Conservation (phyloP, 2,329 filamentous ascomycete species). For the Aspergillus eucalypticola region DNA sequence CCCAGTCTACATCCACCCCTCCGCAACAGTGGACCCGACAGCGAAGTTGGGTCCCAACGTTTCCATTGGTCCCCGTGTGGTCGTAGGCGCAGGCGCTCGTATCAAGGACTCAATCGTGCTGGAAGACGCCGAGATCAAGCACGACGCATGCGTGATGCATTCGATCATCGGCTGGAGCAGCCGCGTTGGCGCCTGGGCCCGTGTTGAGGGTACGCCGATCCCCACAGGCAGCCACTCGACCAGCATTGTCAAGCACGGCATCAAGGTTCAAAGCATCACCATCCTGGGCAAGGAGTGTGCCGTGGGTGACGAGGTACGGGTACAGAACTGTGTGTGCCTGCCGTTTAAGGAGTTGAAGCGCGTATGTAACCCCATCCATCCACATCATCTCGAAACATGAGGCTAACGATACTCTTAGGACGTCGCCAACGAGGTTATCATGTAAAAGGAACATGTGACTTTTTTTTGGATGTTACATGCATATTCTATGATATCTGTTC, state of each 20-base stretch:
- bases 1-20: conserved; percentile 93
- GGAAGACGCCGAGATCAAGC: conserved; percentile 92
- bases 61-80: conserved; percentile 85
- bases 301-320: conserved; percentile 89
- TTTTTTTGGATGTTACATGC: not conserved
- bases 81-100: conserved; percentile 81
- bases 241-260: conserved; percentile 93
- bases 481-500: not conserved
- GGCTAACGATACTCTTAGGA: conserved; percentile 29
- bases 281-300: conserved; percentile 95
- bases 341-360: conserved; percentile 98
- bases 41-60: conserved; percentile 97
- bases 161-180: conserved; percentile 97
- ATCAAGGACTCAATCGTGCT: conserved; percentile 96
- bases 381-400: not conserved
- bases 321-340: conserved; percentile 97
- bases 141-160: conserved; percentile 93
- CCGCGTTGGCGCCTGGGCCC: conserved; percentile 94
- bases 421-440: conserved; percentile 70
- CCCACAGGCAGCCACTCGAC: conserved; percentile 86
- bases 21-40: conserved; percentile 84
- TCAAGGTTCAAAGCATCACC: conserved; percentile 98
- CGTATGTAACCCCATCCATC: conserved; percentile 55
- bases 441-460: conserved; percentile 60
- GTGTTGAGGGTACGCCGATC: conserved; percentile 92